These are phyloP conservation scores for Nakazawaea wyomingensis DNA, from an alignment of 805 yeast genomes.

Conservation along the genomic window DNA sequence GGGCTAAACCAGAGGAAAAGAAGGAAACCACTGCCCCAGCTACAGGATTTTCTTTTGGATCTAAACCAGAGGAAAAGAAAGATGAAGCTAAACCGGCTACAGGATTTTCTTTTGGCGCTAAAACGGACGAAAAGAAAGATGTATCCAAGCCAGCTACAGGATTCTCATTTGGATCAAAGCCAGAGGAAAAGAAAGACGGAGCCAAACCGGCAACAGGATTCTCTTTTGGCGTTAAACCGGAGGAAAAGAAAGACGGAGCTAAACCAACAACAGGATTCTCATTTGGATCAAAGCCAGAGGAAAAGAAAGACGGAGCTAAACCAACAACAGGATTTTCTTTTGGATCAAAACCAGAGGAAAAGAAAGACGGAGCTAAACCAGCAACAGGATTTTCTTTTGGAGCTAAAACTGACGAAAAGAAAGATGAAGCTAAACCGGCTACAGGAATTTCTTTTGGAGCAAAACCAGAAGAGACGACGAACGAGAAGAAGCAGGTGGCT, in stretches of 20 bases:
- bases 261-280: conserved; percentile 13
- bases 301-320: conserved; percentile 9
- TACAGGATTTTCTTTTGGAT: conserved; percentile 12
- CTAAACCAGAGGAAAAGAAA: conserved; percentile 1
- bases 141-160: conserved; percentile 11
- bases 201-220: conserved; percentile 12
- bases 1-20: conserved; percentile 11
- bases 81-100: conserved; percentile 4
- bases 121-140: conserved; percentile 7
- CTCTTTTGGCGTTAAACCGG: conserved; percentile 13
- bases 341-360: conserved; percentile 6
- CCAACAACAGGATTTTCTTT: conserved; percentile 13
- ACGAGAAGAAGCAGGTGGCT: conserved; percentile 2
- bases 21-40: conserved; percentile 11
- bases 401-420: conserved; percentile 7
- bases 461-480: conserved; percentile 4
- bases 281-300: conserved; percentile 12
- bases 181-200: conserved; percentile 6
- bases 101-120: conserved; percentile 16
- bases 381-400: conserved; percentile 8
- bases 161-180: conserved; percentile 13
- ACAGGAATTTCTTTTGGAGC: conserved; percentile 12
- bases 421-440: conserved; percentile 3
- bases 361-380: conserved; percentile 3
- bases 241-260: conserved; percentile 4